phyloP scores from a whole-genome alignment of 2,329 filamentous ascomycete species.

The Cadophora malorum region DNA sequence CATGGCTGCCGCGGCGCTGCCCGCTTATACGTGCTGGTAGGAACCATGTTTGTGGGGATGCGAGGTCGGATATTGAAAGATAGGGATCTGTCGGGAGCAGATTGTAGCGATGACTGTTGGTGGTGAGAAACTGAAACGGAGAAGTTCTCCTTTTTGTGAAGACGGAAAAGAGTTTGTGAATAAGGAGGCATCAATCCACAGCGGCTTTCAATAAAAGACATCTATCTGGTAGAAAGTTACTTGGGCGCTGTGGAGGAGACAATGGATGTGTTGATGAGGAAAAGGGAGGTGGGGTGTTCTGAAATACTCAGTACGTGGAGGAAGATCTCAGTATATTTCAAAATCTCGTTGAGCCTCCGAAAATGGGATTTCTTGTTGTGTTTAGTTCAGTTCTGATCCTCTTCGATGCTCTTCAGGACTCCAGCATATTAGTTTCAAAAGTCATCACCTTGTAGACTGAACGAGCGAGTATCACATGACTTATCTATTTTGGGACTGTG shows the following conservation, averaged over 20 bases:
- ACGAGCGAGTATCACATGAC: background rate
- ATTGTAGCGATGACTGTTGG: slow-evolving; percentile 8
- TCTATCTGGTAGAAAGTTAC: background rate
- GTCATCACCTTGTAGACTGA: too few relatives aligned
- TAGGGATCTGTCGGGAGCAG: slow-evolving; percentile 14
- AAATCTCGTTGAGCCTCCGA: background rate
- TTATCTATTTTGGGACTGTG: background rate
- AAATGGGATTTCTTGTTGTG: too few relatives aligned
- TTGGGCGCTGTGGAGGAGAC: background rate
- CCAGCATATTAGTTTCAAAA: too few relatives aligned
- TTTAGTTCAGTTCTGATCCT: too few relatives aligned
- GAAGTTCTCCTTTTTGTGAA: background rate
- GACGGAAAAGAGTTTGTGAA: background rate
- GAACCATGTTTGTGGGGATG: slow-evolving; percentile 18
- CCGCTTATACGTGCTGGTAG: background rate
- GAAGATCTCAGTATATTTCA: background rate
- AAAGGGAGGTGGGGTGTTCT: background rate
- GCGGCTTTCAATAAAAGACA: too few relatives aligned
- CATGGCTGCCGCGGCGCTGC: slow-evolving; percentile 15
- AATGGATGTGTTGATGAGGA: background rate
- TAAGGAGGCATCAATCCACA: too few relatives aligned
- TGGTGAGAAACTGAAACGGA: slow-evolving; percentile 4
- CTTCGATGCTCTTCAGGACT: background rate
- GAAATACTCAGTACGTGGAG: background rate
- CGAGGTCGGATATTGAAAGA: slow-evolving; percentile 13